phyloP scores from a whole-genome alignment of 352 stramenopile species.

The Thalassiosira mediterranea region DNA sequence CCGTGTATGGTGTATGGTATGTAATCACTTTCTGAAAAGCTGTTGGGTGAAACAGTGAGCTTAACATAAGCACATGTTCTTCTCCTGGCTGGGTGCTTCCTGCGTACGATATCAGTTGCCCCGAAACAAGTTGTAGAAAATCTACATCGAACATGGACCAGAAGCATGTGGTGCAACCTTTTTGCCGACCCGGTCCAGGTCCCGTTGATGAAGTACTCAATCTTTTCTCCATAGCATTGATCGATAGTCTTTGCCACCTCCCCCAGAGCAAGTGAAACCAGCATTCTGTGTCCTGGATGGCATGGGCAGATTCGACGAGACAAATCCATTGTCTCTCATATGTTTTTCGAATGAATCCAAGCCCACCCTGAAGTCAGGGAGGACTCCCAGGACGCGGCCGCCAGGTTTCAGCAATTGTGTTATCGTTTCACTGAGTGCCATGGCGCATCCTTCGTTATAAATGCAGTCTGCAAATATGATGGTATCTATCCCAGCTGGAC shows the following conservation, averaged over 20 bases:
- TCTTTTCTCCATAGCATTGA: conserved; percentile 11
- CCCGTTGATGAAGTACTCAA: too few species aligned
- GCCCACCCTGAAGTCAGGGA: conserved; percentile 23
- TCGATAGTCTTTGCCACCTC: conserved; percentile 19
- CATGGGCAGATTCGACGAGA: conserved; percentile 5
- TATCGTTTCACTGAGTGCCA: conserved; percentile 28
- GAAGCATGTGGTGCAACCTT: too few species aligned
- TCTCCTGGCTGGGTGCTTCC: too few species aligned
- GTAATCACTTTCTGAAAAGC: not conserved
- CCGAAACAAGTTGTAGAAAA: too few species aligned
- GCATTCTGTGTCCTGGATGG: not conserved
- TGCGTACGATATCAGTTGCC: too few species aligned
- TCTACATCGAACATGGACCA: too few species aligned
- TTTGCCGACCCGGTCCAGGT: too few species aligned
- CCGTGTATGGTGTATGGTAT: too few species aligned
- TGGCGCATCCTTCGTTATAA: conserved; percentile 33
- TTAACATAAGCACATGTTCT: not conserved
- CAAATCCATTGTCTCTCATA: conserved; percentile 9
- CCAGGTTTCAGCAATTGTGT: conserved; percentile 11
- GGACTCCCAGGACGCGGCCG: conserved; percentile 27
- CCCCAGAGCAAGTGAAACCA: conserved; percentile 10
- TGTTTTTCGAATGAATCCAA: conserved; percentile 14
- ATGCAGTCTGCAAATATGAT: conserved; percentile 40
- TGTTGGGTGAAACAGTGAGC: not conserved
- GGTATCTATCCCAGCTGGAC: conserved; percentile 28